Conservation (phyloP, 306 rosid genomes). For the Prunus campanulata region DNA sequence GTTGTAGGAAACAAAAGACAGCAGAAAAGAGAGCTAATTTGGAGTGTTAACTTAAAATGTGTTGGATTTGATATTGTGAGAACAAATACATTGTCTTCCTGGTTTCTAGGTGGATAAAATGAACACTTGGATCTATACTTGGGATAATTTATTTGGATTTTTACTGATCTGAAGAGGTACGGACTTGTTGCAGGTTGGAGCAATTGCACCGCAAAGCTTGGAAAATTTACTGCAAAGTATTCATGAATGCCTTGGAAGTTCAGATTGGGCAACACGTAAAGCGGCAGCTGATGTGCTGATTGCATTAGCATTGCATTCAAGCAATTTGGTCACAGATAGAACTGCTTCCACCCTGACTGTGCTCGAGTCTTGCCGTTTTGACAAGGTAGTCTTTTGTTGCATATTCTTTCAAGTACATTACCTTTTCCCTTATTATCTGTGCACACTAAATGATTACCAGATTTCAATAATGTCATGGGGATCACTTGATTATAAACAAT, state of each 20-base stretch:
- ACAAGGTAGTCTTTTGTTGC: slow-evolving; percentile 69
- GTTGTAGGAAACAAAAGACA: neutral
- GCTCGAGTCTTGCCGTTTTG: slow-evolving; percentile 85
- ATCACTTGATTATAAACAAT: neutral
- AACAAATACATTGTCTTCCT: neutral
- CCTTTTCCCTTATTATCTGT: neutral
- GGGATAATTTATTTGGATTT: neutral
- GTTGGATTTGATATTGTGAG: neutral
- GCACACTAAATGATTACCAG: neutral
- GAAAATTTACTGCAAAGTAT: slow-evolving; percentile 68
- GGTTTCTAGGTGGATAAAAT: neutral
- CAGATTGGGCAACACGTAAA: slow-evolving; percentile 97
- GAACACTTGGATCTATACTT: neutral
- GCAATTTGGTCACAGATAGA: slow-evolving; percentile 58
- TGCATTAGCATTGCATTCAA: slow-evolving; percentile 77
- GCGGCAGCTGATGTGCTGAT: slow-evolving; percentile 89
- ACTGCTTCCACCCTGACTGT: slow-evolving; percentile 53
- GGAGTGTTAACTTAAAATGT: slow-evolving; percentile 1
- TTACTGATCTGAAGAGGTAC: slow-evolving; percentile 17
- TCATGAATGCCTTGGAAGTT: slow-evolving; percentile 75
- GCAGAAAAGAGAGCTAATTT: neutral
- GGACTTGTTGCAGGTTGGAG: slow-evolving; percentile 67
- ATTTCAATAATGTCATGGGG: neutral
- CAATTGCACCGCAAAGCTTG: slow-evolving; percentile 81
- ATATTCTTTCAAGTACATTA: neutral